These are phyloP conservation scores for Tolypocladium guangdongense DNA, from an alignment of 2,329 filamentous ascomycete species.

Conservation along the genomic window DNA sequence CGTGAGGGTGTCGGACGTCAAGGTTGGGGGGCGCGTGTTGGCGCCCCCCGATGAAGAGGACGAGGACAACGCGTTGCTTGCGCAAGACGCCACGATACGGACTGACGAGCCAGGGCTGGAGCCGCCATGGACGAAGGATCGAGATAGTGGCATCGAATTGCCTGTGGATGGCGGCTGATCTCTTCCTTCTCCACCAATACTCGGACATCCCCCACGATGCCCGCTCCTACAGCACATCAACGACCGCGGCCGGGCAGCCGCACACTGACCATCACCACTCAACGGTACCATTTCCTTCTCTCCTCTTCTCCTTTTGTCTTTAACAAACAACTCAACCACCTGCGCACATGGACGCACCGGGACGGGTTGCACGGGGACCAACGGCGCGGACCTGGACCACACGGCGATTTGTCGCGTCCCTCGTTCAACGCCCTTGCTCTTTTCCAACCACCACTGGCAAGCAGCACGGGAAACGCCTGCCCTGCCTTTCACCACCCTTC, in stretches of 20 bases:
- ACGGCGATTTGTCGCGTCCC: not conserved
- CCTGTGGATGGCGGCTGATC: constrained; percentile 25
- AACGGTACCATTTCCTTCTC: constrained; percentile 1
- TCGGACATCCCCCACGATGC: not conserved
- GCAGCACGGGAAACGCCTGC: not conserved
- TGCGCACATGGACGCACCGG: not conserved
- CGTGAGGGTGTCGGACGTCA: constrained; percentile 67
- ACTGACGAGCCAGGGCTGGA: constrained; percentile 10
- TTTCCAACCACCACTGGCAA: too few relatives aligned
- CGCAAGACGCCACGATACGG: constrained; percentile 12
- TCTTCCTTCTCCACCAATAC: not conserved
- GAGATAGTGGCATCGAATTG: constrained; percentile 42
- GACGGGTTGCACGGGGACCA: not conserved
- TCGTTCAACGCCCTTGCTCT: not conserved
- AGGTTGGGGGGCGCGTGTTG: constrained; percentile 71
- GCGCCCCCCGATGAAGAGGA: constrained; percentile 52
- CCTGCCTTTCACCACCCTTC: not conserved
- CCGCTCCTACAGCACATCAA: not conserved
- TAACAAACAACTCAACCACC: not conserved
- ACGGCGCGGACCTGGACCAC: not conserved
- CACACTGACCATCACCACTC: not conserved
- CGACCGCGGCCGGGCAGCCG: not conserved
- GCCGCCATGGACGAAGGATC: constrained; percentile 28
- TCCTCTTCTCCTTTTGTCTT: constrained; percentile 1
- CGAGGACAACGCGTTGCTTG: constrained; percentile 15